Evolutionary conservation across 2,329 filamentous ascomycete species (phyloP), one percentile per base, ranked within the genome.

Genomic region (Hypoxylon sp.): DNA sequence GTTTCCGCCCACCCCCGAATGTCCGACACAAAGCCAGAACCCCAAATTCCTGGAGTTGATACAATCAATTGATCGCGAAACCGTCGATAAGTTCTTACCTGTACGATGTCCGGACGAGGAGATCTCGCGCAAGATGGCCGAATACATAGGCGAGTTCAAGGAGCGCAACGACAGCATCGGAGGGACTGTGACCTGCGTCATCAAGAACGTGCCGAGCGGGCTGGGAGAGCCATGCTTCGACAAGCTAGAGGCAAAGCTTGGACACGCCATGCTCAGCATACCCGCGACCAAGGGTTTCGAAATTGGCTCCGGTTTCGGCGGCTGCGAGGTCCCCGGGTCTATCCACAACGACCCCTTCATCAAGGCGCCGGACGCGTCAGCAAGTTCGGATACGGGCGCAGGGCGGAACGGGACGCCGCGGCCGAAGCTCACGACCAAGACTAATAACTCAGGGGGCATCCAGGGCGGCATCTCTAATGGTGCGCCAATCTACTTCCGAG

Each of bases 401-500:
- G 75, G 78, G 22, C 76, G 75, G 48, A 79, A 80, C 20, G 83
- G 83, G 28, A 78, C 84, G 14, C 79, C 81, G 28, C 81, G 82
- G 62, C 87, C 91, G 16, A 85, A 84, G 67, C 85, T 97, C 55
- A 90, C 89, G 7, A 97, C 95, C 59, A 92, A 91, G 82, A 97
- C 95, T 24, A 98, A 98, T 83, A 93, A 97, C 83, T 95, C 91
- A 1, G 95, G 95, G 11, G 96, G 95, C 69, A 93, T 98, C 72
- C 95, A 98, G 82, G 96, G 95, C 44, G 95, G 95, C 54, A 98
- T 98, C 80, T 91, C 91, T 52, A 98, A 98, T 79, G 96, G 95
- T 61, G 92, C 93, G 36, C 91, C 90, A 63, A 93, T 98, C 81
- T 98, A 96, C 85, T 98, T 98, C 87, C 89, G 91, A 52, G 90